These are phyloP conservation scores for Barnettozyma sucrosica DNA, from an alignment of 805 yeast genomes.

Conservation along the genomic window DNA sequence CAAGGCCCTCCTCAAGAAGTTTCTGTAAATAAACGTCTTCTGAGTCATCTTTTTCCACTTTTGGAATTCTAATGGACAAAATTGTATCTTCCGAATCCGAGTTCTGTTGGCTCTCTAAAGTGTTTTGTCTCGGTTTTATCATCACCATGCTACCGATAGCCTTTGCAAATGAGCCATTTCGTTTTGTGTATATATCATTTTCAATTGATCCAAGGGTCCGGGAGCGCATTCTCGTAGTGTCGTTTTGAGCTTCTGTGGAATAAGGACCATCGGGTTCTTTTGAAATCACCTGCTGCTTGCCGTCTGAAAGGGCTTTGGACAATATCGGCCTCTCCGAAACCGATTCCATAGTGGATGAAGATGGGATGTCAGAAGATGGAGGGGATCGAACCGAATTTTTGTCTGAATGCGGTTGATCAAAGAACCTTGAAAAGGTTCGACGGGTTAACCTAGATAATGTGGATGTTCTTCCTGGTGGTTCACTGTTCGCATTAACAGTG, in stretches of 20 bases:
- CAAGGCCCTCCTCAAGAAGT: conserved; percentile 26
- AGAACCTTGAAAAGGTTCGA: conserved; percentile 17
- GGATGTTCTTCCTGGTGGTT: conserved; percentile 7
- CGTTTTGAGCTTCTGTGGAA: conserved; percentile 5
- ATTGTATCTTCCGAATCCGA: conserved; percentile 8
- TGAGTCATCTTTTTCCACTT: conserved; percentile 25
- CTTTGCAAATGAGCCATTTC: conserved; percentile 34
- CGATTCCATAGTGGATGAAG: neutral
- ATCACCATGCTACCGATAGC: conserved; percentile 33
- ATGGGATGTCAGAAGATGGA: neutral
- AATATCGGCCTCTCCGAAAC: conserved; percentile 10
- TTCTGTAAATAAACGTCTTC: conserved; percentile 25
- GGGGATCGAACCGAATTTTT: neutral
- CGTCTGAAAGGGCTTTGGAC: conserved; percentile 14
- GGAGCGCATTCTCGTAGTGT: conserved; percentile 20
- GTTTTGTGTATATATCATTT: conserved; percentile 23
- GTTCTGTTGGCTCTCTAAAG: conserved; percentile 12
- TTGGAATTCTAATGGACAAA: conserved; percentile 23
- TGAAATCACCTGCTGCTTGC: conserved; percentile 4
- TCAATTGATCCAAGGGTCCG: conserved; percentile 25
- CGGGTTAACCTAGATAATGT: conserved; percentile 12
- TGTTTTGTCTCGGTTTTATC: conserved; percentile 23
- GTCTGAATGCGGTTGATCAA: conserved; percentile 8
- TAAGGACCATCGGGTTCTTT: neutral
- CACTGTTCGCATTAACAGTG: conserved; percentile 5